These are phyloP conservation scores for Diaporthe sp. DNA, from an alignment of 2,329 filamentous ascomycete genomes.

Conservation along the genomic window DNA sequence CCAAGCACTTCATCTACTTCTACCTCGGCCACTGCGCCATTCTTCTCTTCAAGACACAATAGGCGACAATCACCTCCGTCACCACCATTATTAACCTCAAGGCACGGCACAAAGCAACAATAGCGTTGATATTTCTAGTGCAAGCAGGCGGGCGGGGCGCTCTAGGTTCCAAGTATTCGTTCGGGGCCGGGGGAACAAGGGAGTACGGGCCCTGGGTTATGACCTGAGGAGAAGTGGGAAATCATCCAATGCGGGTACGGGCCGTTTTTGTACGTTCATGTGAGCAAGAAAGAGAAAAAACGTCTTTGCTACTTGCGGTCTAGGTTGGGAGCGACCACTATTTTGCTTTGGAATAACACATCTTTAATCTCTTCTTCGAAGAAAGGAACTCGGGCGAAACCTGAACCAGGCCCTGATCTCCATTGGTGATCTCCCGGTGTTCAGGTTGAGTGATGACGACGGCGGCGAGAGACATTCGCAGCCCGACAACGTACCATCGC, in stretches of 20 bases:
- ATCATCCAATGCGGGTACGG: background rate
- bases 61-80: constrained; percentile 48
- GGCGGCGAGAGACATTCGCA: background rate
- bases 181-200: constrained; percentile 8
- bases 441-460: background rate
- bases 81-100: background rate
- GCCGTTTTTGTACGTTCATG: constrained; percentile 19
- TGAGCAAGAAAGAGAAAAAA: background rate
- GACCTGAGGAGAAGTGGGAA: constrained; percentile 2
- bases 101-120: constrained; percentile 12
- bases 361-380: constrained; percentile 22
- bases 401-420: background rate
- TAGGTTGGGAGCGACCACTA: constrained; percentile 30
- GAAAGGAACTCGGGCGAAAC: background rate
- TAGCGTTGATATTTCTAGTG: constrained; percentile 22
- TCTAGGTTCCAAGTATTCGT: background rate
- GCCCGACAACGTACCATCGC: background rate
- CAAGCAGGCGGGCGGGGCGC: background rate
- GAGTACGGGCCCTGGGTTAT: background rate
- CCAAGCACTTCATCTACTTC: constrained; percentile 99
- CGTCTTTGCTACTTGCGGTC: constrained; percentile 29
- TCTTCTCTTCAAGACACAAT: constrained; percentile 99
- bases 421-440: background rate
- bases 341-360: constrained; percentile 16
- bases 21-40: constrained; percentile 99